Base-by-base conservation (phyloP, 371 early-diverging fungal genomes). In the Mortierella sp. region DNA sequence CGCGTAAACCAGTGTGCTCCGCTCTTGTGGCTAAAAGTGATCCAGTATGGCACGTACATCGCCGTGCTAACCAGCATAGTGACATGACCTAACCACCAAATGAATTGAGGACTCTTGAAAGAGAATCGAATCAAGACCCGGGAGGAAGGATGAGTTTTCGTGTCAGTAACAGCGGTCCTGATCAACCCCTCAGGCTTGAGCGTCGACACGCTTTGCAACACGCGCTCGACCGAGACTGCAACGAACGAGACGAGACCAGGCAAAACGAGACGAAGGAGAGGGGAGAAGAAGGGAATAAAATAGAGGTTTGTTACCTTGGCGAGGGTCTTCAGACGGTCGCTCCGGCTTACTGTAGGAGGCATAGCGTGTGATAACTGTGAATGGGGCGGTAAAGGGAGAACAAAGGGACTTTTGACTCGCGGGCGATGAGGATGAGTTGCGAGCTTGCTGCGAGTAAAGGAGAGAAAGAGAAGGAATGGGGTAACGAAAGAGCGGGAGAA, bases 91-190 rank as follows among this genome's bases (percentile, higher is more conserved):
- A 76, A 45, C 76, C 76, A 88, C 88, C 88, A 88, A 45, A 81
- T 69, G 65, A 88, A 88, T 81, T 88, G 88, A 48, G 84, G 82
- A 31, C 86, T 82, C 88, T 88, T 61, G 9, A 21, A 21, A 39
- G n/a, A 10, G 12, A 54, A 34, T 28, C 42, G 42, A 24, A 56
- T 26, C 49, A 26, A n/a, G 39, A 43, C 3, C 39, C 23, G 31
- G 50, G 41, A 47, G 42, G 18, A 24, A 16, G 28, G 48, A 31
- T 14, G 41, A 34, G 34, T 34, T 34, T 34, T 34, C 7, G 34
- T 34, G 4, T 10, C 34, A n/a, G 1, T 14, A 26, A 56, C 4
- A 46, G 6, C 7, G n/a, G 47, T 46, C 6, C 26, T 26, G 13
- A 49, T 49, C 49, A 49, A 49, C 26, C 34, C 10, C n/a, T n/a